These are phyloP conservation scores for Boletus subcaerulescens DNA, from an alignment of 768 basidiomycete genomes.

Conservation along the genomic window DNA sequence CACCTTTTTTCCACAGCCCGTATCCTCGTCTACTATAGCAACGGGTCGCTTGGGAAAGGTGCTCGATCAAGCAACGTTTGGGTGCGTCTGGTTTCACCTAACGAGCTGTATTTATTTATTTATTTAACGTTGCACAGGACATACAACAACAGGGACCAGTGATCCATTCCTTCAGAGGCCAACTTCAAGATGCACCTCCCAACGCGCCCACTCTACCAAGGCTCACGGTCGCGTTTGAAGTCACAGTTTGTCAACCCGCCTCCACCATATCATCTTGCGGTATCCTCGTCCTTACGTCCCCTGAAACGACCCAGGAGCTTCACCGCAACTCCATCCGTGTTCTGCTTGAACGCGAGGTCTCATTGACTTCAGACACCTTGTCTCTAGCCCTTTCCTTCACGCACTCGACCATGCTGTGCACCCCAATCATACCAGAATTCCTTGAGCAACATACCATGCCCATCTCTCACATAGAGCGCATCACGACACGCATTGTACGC, in stretches of 20 bases:
- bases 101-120: not conserved
- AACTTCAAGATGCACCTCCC: not conserved
- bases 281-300: constrained; percentile 13
- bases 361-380: constrained; percentile 12
- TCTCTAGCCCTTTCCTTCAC: constrained; percentile 22
- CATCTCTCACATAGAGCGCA: constrained; percentile 10
- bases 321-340: constrained; percentile 1
- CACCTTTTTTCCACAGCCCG: constrained; percentile 20
- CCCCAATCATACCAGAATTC: not conserved
- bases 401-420: constrained; percentile 21
- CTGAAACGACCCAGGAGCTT: constrained; percentile 5
- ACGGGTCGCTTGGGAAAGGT: constrained; percentile 1
- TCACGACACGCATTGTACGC: constrained; percentile 22
- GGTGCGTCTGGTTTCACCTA: constrained; percentile 11
- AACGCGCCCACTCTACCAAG: constrained; percentile 18
- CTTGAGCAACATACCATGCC: constrained; percentile 7
- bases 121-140: constrained; percentile 8
- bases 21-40: constrained; percentile 18
- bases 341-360: constrained; percentile 14
- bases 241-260: constrained; percentile 2
- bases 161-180: constrained; percentile 8
- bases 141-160: constrained; percentile 13
- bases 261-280: constrained; percentile 7
- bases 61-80: constrained; percentile 12
- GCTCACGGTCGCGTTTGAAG: constrained; percentile 22